Conservation (phyloP, 2,329 filamentous ascomycete species). For the Cladophialophora psammophila region DNA sequence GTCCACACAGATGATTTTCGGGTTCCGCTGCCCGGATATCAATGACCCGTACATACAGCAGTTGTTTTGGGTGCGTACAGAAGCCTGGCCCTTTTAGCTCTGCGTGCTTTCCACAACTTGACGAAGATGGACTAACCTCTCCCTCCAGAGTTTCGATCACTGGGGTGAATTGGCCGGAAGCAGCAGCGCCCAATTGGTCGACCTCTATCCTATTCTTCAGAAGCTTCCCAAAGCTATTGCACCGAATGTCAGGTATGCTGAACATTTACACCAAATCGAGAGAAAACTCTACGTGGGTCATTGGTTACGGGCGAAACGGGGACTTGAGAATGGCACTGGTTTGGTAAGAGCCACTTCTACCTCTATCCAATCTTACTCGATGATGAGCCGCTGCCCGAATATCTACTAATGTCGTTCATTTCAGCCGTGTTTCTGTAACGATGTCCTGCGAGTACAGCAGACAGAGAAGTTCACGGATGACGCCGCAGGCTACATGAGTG, state of each 20-base stretch:
- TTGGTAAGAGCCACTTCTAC: too few relatives aligned
- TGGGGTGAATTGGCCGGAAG: conserved; percentile 31
- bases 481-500: conserved; percentile 43
- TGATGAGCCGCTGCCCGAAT: background rate
- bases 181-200: conserved; percentile 28
- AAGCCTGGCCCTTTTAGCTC: background rate
- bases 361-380: background rate
- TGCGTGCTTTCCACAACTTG: background rate
- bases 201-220: conserved; percentile 35
- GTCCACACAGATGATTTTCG: conserved; percentile 34
- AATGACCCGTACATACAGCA: conserved; percentile 28
- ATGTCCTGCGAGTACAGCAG: conserved; percentile 31
- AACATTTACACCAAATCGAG: conserved; percentile 32
- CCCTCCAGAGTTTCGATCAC: conserved; percentile 15
- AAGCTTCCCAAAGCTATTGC: conserved; percentile 31
- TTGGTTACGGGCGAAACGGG: conserved; percentile 31
- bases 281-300: conserved; percentile 29
- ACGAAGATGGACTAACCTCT: background rate
- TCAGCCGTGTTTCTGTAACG: conserved; percentile 36
- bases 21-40: conserved; percentile 26
- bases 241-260: conserved; percentile 26
- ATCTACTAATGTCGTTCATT: too few relatives aligned
- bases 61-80: conserved; percentile 20
- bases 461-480: conserved; percentile 34
- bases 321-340: conserved; percentile 24